phyloP scores from a whole-genome alignment of 768 basidiomycete species.

The Suillus plorans region DNA sequence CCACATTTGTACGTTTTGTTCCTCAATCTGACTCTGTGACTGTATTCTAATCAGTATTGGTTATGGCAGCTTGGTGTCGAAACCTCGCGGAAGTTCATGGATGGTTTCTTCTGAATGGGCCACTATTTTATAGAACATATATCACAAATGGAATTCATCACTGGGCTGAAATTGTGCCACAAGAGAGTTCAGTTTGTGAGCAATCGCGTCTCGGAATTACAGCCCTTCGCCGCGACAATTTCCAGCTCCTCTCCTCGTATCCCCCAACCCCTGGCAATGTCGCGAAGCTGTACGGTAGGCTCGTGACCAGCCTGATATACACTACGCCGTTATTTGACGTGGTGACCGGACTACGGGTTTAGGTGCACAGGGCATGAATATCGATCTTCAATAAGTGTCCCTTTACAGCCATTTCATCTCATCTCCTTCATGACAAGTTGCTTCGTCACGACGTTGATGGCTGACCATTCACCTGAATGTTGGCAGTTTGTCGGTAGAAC shows the following conservation, averaged over 20 bases:
- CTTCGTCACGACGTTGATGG: neutral
- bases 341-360: neutral
- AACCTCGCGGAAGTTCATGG: conserved; percentile 80
- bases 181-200: neutral
- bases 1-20: conserved; percentile 71
- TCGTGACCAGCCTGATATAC: neutral
- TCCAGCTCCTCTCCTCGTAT: neutral
- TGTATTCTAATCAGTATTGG: neutral
- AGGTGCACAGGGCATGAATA: neutral
- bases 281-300: neutral
- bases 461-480: neutral
- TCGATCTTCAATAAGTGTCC: neutral
- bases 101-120: conserved; percentile 52
- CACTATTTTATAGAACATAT: neutral
- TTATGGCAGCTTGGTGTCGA: conserved; percentile 82
- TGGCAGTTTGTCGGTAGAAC: neutral
- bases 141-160: conserved; percentile 10
- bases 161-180: neutral
- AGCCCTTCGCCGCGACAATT: neutral
- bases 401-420: neutral
- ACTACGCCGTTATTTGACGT: neutral
- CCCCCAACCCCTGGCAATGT: neutral
- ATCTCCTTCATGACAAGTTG: neutral
- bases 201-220: neutral
- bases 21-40: neutral